Evolutionary conservation across 768 basidiomycete species (phyloP).

Genomic region (Piloderma croceum): DNA sequence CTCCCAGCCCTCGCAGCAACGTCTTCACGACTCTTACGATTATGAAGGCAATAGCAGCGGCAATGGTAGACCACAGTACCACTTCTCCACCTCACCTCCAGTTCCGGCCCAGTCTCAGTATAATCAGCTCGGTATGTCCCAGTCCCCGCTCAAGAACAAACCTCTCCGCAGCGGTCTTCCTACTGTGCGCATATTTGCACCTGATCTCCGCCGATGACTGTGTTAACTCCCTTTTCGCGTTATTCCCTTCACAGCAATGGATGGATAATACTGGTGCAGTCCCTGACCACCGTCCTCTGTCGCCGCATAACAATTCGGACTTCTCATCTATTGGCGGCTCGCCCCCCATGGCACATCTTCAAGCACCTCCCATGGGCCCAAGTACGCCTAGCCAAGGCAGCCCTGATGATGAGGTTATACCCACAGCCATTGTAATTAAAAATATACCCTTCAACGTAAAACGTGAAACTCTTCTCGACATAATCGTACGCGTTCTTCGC

Average conservation of each 20-base stretch:
- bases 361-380: slow-evolving; percentile 33
- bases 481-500: slow-evolving; percentile 66
- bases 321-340: slow-evolving; percentile 85
- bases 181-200: slow-evolving; percentile 45
- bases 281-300: slow-evolving; percentile 74
- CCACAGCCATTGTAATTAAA: slow-evolving; percentile 99
- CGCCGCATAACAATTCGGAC: slow-evolving; percentile 83
- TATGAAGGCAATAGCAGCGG: slow-evolving; percentile 56
- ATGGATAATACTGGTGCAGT: slow-evolving; percentile 51
- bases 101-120: slow-evolving; percentile 48
- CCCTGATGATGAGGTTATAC: slow-evolving; percentile 88
- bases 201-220: slow-evolving; percentile 12
- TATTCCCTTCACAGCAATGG: slow-evolving; percentile 72
- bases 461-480: slow-evolving; percentile 91
- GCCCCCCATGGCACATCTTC: slow-evolving; percentile 48
- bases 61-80: slow-evolving; percentile 56
- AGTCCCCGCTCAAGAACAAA: slow-evolving; percentile 74
- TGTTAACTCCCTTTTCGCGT: slow-evolving; percentile 15
- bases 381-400: slow-evolving; percentile 43
- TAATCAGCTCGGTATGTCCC: slow-evolving; percentile 50
- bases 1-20: slow-evolving; percentile 58
- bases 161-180: slow-evolving; percentile 66
- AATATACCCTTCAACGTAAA: slow-evolving; percentile 99
- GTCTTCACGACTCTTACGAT: slow-evolving; percentile 83
- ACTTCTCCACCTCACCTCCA: slow-evolving; percentile 60